Evolutionary conservation across 192 early-diverging fungal species (phyloP), one percentile per base, ranked within the genome.

Genomic region (Rhizophagus sp.): DNA sequence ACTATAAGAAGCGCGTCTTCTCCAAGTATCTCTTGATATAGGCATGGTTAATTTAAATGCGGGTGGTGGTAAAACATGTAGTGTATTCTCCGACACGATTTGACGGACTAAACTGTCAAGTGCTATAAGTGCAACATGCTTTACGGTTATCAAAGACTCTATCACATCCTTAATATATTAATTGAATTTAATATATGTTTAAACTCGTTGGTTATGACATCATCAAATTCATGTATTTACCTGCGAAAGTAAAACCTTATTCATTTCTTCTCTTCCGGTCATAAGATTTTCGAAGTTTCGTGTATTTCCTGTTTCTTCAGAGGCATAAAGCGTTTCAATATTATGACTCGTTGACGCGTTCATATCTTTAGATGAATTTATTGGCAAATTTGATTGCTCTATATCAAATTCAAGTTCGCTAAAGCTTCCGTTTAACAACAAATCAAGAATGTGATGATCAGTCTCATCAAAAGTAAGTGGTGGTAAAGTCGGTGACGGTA

Each of bases 101-200:
- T 90, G 84, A 15, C 84, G 84, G 2, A 90, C 76, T 30, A 88
- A 62, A 36, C 82, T 76, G 80, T 90, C 87, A 33, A 90, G 73
- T 8, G 87, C 88, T 15, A 86, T 64, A 67, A 90, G 83, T 3
- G 84, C 82, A n/a, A 87, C 75, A 47, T 88, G 75, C 78, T 89
- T 90, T 65, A 88, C 83, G 9, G 87, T 86, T 44, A 83, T 79
- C 27, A 90, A 73, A 3, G 89, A 89, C 36, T 88, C 78, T 17
- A 83, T 80, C 4, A 90, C 87, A 81, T 86, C 79, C 82, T 86
- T 34, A 9, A 61, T 4, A 80, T 22, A 25, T n/a, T 19, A 44
- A 39, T 41, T 11, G 10, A 6, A 3, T 41, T 41, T 41, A 41
- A 41, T 41, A 5, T 41, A 70, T 12, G 5, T n/a, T 36, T 36